These are phyloP conservation scores for Flaveria bidentis DNA, from an alignment of 129 eudicot species.

Conservation along the genomic window DNA sequence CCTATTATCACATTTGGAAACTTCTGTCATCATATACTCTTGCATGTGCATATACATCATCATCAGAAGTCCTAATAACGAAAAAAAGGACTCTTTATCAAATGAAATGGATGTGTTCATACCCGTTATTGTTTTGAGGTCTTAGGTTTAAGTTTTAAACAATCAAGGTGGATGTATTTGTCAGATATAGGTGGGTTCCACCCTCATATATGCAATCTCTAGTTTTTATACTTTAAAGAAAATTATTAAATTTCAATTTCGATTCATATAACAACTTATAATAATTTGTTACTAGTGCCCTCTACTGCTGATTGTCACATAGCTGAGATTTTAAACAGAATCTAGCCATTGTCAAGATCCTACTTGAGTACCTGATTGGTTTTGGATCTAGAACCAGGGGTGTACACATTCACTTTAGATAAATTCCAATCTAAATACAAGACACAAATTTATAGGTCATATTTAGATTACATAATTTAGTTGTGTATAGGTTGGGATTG, in stretches of 20 bases:
- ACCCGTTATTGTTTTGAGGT: neutral
- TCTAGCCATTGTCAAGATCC: conserved; percentile 6
- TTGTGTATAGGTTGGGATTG: neutral
- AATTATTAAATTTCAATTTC: too few relatives aligned
- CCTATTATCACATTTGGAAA: conserved; percentile 28
- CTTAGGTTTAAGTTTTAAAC: neutral
- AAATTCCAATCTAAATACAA: neutral
- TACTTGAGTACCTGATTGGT: neutral
- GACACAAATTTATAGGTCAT: neutral
- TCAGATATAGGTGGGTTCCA: too few relatives aligned
- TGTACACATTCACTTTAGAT: neutral
- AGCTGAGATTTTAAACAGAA: neutral
- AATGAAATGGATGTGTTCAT: neutral
- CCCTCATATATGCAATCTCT: too few relatives aligned
- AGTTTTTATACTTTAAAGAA: too few relatives aligned
- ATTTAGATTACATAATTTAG: neutral
- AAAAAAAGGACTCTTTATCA: neutral
- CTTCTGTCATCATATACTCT: conserved; percentile 27
- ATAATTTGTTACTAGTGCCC: too few relatives aligned
- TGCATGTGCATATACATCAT: conserved; percentile 27
- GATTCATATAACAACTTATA: too few relatives aligned
- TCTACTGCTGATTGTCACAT: neutral
- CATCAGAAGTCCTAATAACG: neutral
- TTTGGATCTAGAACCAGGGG: neutral
- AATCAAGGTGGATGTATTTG: too few relatives aligned